Evolutionary conservation across 73 alveolate species (phyloP).

Genomic region (Symbiodinium pilosum): DNA sequence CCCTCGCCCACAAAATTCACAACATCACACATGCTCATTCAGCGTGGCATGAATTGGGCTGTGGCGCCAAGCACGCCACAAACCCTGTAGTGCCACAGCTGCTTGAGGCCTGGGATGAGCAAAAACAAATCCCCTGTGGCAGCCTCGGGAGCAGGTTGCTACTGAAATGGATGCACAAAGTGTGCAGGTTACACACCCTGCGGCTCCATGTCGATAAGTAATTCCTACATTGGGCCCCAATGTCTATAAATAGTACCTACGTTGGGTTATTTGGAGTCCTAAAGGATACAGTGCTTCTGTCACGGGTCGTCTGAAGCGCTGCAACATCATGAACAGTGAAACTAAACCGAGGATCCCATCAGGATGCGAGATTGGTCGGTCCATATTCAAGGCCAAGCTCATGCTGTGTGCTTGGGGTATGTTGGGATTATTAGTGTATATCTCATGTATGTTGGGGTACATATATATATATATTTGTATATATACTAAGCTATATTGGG

Average conservation of each 20-base stretch:
- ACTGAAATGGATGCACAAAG: background rate
- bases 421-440: too few relatives aligned
- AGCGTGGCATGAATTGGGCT: too few relatives aligned
- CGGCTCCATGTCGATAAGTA: too few relatives aligned
- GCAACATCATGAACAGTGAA: background rate
- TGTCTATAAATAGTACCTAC: too few relatives aligned
- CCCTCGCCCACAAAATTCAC: too few relatives aligned
- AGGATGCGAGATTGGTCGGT: background rate
- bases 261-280: too few relatives aligned
- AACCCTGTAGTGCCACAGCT: background rate
- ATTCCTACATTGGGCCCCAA: too few relatives aligned
- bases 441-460: background rate
- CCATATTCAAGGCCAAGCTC: too few relatives aligned
- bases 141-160: background rate
- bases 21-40: too few relatives aligned
- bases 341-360: background rate
- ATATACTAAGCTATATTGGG: background rate
- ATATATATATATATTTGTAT: too few relatives aligned
- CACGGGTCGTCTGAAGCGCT: too few relatives aligned
- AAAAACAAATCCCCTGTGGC: background rate
- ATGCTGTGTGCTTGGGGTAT: too few relatives aligned
- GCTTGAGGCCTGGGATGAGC: background rate
- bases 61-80: background rate
- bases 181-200: background rate
- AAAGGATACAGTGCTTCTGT: background rate